Base-by-base conservation (phyloP, 2,329 filamentous ascomycete species). In the Alternaria triticina region DNA sequence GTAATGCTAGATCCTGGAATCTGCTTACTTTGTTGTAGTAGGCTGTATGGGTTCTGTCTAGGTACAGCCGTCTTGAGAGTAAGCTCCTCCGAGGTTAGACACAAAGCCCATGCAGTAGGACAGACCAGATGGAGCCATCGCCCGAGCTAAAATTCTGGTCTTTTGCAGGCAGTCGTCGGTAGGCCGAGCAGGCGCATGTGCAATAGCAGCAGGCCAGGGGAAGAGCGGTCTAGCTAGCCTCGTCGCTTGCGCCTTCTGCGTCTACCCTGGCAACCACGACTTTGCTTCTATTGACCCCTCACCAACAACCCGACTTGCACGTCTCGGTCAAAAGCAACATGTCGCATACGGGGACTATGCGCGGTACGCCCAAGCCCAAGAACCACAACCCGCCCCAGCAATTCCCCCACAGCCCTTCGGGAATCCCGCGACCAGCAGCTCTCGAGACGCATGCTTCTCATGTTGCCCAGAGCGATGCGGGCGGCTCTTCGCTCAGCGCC, bases 401-500 rank as follows among this genome's bases (percentile, higher is more conserved):
- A 87, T 90, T 90, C 79, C 80, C 81, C 77, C 88, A 86, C 80
- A 90, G 88, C 79, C 89, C 84, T 62, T 93, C 91, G 54, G 86
- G 83, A 76, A 94, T 94, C 76, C 91, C 91, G 72, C 87, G 92
- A 74, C 91, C 91, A 49, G 88, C 91, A 55, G 88, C 91, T 54
- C 84, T 88, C 67, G 91, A 94, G 62, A 83, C 85, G 62, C 70
- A 76, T 54, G 62, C 71, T 9, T 82, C 86, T 70, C 70, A 76
- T 40, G 67, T 73, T 9, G 82, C 86, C 71, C 83, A 85, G 68
- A 88, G 84, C 82, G 91, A 91, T 72, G 83, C 79, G 64, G 86
- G 82, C 36, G 73, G 80, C 67, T 92, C 93, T 59, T 90, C 91
- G 44, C 88, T 97, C 83, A 97, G 93, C 83, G 92, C 94, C 73